A percentile compares a stretch with the other conserved stretches of the same genome.
These are phyloP conservation scores for Teunomyces barrocoloradensis DNA, from an alignment of 805 yeast genomes.

Conservation along the genomic window DNA sequence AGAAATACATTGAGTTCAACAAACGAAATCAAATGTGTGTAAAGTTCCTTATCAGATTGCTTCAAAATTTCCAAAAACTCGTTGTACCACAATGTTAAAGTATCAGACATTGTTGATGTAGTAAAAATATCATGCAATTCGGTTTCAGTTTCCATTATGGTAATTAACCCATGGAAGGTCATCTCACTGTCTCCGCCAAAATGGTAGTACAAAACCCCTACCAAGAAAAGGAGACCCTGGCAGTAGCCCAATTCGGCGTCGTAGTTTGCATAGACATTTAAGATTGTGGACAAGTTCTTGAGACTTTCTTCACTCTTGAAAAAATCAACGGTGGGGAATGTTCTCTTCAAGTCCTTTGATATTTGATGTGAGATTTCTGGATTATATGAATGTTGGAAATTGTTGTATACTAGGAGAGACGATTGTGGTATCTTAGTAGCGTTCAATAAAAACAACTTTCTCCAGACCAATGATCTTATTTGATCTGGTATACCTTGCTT, in stretches of 20 bases:
- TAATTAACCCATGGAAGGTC: slow-evolving; percentile 53
- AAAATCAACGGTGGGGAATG: slow-evolving; percentile 54
- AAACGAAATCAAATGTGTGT: slow-evolving; percentile 39
- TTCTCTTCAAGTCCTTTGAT: slow-evolving; percentile 56
- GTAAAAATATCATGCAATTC: slow-evolving; percentile 51
- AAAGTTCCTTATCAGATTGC: slow-evolving; percentile 39
- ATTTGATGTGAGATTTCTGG: slow-evolving; percentile 43
- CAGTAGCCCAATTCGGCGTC: slow-evolving; percentile 68
- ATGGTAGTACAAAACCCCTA: slow-evolving; percentile 52
- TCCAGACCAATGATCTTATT: slow-evolving; percentile 46
- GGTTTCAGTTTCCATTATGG: slow-evolving; percentile 56
- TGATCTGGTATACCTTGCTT: slow-evolving; percentile 46
- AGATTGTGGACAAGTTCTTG: slow-evolving; percentile 47
- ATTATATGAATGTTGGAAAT: slow-evolving; percentile 43
- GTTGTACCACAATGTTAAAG: slow-evolving; percentile 49
- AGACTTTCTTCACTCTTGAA: slow-evolving; percentile 46
- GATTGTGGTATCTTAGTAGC: slow-evolving; percentile 33
- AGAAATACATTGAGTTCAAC: slow-evolving; percentile 48
- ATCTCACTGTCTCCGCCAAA: slow-evolving; percentile 31
- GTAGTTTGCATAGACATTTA: slow-evolving; percentile 62
- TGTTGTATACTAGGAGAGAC: slow-evolving; percentile 29
- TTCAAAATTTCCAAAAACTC: slow-evolving; percentile 49
- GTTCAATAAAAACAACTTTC: slow-evolving; percentile 31
- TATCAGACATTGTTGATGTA: slow-evolving; percentile 50
- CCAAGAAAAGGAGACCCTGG: slow-evolving; percentile 63